Conservation (phyloP, 2,329 filamentous ascomycete species). For the Colletotrichum sp. region DNA sequence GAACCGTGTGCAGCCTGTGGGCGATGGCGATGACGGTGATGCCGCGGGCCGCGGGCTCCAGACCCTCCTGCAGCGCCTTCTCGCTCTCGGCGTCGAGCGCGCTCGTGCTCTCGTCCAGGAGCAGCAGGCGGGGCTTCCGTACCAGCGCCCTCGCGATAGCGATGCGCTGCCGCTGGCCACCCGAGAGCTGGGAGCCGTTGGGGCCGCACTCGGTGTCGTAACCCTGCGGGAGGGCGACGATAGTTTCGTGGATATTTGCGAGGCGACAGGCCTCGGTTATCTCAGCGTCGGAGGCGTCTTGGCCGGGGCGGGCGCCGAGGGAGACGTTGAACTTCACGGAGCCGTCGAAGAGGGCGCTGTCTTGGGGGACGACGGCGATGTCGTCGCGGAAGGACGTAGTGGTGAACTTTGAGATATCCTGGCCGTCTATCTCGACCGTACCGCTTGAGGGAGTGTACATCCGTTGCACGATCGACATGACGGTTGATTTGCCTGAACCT, state of each 20-base stretch:
- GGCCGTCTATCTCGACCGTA: conserved; percentile 47
- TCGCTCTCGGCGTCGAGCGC: conserved; percentile 70
- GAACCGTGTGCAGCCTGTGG: conserved; percentile 48
- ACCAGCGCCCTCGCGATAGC: conserved; percentile 73
- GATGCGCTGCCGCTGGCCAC: conserved; percentile 73
- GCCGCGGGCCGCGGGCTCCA: conserved; percentile 51
- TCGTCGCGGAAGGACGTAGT: conserved; percentile 39
- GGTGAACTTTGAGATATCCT: conserved; percentile 47
- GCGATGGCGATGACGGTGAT: conserved; percentile 49
- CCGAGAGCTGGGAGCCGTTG: conserved; percentile 69
- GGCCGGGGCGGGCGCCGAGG: conserved; percentile 46
- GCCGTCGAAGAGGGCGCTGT: conserved; percentile 45
- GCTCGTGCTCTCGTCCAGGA: conserved; percentile 75
- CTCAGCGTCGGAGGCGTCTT: conserved; percentile 50
- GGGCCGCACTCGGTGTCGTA: conserved; percentile 64
- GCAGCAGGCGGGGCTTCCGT: conserved; percentile 65
- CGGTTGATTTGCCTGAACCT: conserved; percentile 71
- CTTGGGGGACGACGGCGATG: conserved; percentile 44
- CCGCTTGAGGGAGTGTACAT: conserved; percentile 51
- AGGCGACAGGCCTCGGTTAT: conserved; percentile 61
- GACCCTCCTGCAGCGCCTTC: conserved; percentile 59
- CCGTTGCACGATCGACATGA: conserved; percentile 59
- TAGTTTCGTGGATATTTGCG: conserved; percentile 65
- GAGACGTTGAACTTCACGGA: conserved; percentile 44
- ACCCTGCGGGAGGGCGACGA: conserved; percentile 57